These are phyloP conservation scores for Ammopiptanthus mongolicus DNA, from an alignment of 306 rosid genomes.

Conservation along the genomic window DNA sequence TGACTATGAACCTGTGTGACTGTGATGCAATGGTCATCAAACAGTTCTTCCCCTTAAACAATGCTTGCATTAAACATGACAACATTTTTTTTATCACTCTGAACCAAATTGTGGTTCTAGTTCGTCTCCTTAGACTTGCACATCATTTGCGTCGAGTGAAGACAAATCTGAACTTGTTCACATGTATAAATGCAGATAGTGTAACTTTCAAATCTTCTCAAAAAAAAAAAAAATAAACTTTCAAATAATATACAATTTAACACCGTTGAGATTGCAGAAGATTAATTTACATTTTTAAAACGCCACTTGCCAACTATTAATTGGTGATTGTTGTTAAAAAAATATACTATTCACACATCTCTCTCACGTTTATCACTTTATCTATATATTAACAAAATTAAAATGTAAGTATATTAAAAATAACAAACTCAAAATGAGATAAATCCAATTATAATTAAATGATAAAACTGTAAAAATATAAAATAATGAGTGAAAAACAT, in stretches of 20 bases:
- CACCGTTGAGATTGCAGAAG: not conserved
- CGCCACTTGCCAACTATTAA: not conserved
- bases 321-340: not conserved
- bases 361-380: too few relatives aligned
- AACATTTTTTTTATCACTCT: not conserved
- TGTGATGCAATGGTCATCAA: slow-evolving; percentile 18
- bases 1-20: not conserved
- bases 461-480: too few relatives aligned
- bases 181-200: not conserved
- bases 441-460: too few relatives aligned
- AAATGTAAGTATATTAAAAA: too few relatives aligned
- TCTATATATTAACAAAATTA: too few relatives aligned
- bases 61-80: not conserved
- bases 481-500: too few relatives aligned
- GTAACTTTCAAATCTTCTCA: not conserved
- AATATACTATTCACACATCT: too few relatives aligned
- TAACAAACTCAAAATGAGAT: too few relatives aligned
- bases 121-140: not conserved
- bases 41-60: not conserved
- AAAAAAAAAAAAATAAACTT: too few relatives aligned
- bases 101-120: not conserved
- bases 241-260: not conserved
- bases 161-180: not conserved
- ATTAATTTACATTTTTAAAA: not conserved
- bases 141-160: not conserved